phyloP scores from a whole-genome alignment of 371 early-diverging fungal genomes.

The Catenaria anguillulae region DNA sequence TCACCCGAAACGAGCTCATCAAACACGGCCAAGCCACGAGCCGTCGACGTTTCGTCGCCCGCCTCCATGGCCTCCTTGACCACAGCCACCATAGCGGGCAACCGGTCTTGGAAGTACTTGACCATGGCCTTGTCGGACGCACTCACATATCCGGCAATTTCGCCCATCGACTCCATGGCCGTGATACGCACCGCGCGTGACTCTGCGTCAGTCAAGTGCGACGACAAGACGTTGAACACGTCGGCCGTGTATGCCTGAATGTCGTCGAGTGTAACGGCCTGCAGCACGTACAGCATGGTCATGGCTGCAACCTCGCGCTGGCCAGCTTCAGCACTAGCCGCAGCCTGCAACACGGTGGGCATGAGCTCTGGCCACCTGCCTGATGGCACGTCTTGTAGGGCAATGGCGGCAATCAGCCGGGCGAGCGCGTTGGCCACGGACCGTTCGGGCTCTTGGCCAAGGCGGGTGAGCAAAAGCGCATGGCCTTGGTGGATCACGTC shows the following conservation, averaged over 20 bases:
- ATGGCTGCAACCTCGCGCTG: conserved; percentile 72
- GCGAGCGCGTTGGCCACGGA: conserved; percentile 63
- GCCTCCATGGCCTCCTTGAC: conserved; percentile 52
- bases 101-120: conserved; percentile 45
- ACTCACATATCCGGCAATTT: conserved; percentile 70
- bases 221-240: conserved; percentile 51
- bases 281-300: conserved; percentile 62
- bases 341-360: conserved; percentile 58
- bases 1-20: conserved; percentile 61
- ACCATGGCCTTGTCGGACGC: conserved; percentile 46
- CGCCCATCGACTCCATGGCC: conserved; percentile 32
- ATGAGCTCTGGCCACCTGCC: conserved; percentile 64
- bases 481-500: conserved; percentile 38
- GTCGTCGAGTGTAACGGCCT: conserved; percentile 63
- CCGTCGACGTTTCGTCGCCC: conserved; percentile 54
- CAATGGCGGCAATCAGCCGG: conserved; percentile 73
- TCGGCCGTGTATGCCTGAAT: conserved; percentile 46
- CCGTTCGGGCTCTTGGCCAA: conserved; percentile 52
- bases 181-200: conserved; percentile 58
- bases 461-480: conserved; percentile 41
- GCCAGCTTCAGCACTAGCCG: conserved; percentile 41
- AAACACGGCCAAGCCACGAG: conserved; percentile 67
- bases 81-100: conserved; percentile 71
- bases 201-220: conserved; percentile 67
- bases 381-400: conserved; percentile 59